A percentile compares a stretch with the other conserved stretches of the same genome.
Conservation (phyloP, 1,139 yeast species). For the Debaryomyces coudertii region DNA sequence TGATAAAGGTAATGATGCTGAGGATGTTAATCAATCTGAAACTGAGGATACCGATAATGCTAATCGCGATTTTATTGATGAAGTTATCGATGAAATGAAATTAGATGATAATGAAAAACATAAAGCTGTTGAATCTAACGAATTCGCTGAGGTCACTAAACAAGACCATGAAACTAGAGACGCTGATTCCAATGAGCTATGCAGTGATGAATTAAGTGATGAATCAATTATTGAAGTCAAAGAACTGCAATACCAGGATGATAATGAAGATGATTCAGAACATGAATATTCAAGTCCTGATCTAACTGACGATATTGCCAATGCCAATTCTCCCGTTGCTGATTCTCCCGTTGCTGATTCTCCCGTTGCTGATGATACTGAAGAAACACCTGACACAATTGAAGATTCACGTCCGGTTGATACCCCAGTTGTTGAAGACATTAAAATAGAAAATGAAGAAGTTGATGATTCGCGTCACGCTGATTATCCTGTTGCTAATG, state of each 20-base stretch:
- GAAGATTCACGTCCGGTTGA: not conserved
- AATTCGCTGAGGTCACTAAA: not conserved
- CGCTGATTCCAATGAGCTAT: not conserved
- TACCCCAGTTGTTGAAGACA: conserved; percentile 7
- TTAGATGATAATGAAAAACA: conserved; percentile 10
- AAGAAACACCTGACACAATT: conserved; percentile 11
- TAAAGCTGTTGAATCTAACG: conserved; percentile 8
- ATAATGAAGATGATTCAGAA: not conserved
- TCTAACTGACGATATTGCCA: conserved; percentile 5
- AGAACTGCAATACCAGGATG: conserved; percentile 6
- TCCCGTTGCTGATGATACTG: conserved; percentile 10
- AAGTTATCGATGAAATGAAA: not conserved
- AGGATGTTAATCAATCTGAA: not conserved
- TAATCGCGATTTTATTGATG: not conserved
- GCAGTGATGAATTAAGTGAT: conserved; percentile 11
- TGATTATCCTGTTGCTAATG: conserved; percentile 5
- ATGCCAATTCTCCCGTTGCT: not conserved
- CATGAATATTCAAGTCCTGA: conserved; percentile 5
- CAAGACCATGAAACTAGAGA: not conserved
- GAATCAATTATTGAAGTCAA: conserved; percentile 8
- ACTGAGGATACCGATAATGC: not conserved
- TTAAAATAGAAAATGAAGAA: conserved; percentile 3
- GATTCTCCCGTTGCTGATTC: conserved; percentile 3
- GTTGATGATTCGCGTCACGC: conserved; percentile 3
- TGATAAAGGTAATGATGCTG: not conserved